phyloP scores from a whole-genome alignment of 192 early-diverging fungal species.

The Entomortierella chlamydospora region DNA sequence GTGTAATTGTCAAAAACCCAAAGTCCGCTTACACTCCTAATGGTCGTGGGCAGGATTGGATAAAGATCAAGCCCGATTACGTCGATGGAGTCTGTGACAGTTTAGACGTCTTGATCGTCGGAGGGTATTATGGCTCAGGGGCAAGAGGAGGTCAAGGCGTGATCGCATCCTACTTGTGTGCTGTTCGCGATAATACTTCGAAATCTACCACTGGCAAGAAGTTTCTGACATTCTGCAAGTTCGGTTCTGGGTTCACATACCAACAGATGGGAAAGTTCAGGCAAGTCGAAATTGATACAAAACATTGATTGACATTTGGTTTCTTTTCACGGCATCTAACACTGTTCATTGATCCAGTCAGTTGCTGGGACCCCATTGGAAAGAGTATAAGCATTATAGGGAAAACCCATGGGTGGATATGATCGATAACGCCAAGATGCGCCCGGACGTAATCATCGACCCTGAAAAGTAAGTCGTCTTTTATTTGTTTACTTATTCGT shows the following conservation, averaged over 20 bases:
- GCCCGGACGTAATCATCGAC: conserved; percentile 76
- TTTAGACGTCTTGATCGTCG: conserved; percentile 80
- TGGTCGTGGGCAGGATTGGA: conserved; percentile 68
- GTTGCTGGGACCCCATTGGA: conserved; percentile 41
- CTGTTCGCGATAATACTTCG: conserved; percentile 33
- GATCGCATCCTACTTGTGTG: conserved; percentile 42
- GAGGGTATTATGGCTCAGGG: conserved; percentile 71
- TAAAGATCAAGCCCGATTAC: conserved; percentile 88
- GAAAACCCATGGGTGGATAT: conserved; percentile 49
- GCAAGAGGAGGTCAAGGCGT: conserved; percentile 63
- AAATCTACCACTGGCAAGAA: conserved; percentile 34
- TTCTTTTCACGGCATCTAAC: too few species aligned
- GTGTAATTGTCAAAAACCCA: conserved; percentile 81
- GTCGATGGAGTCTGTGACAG: conserved; percentile 75
- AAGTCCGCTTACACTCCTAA: conserved; percentile 63
- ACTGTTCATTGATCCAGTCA: conserved; percentile 1
- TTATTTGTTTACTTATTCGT: background rate
- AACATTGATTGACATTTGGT: background rate
- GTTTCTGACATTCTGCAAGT: conserved; percentile 71
- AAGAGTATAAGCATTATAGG: conserved; percentile 46
- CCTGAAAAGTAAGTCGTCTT: conserved; percentile 60
- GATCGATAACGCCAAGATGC: conserved; percentile 66
- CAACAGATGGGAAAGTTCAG: conserved; percentile 70
- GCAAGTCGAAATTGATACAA: conserved; percentile 53
- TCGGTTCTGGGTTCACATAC: conserved; percentile 76